Conservation (phyloP, 495 filamentous ascomycete genomes). For the Xylaria bambusicola region DNA sequence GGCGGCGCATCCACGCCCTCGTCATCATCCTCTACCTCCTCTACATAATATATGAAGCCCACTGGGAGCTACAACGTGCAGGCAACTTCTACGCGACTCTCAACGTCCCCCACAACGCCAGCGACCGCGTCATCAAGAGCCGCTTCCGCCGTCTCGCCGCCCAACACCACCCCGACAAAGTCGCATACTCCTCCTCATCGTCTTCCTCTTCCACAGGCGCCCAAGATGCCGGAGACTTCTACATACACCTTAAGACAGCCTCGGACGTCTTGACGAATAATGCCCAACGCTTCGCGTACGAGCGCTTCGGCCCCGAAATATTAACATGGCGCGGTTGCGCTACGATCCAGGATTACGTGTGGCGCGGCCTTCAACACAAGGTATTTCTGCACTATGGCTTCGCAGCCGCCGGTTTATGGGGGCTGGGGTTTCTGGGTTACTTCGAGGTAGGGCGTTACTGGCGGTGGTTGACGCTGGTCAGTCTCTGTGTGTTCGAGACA, state of each 20-base stretch:
- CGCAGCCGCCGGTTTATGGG: constrained; percentile 62
- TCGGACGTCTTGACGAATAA: constrained; percentile 82
- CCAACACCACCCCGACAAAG: constrained; percentile 88
- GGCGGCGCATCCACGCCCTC: constrained; percentile 76
- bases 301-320: constrained; percentile 84
- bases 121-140: constrained; percentile 78
- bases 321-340: constrained; percentile 65
- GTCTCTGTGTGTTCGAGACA: constrained; percentile 72
- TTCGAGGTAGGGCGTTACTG: constrained; percentile 84
- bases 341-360: constrained; percentile 74
- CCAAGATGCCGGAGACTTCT: constrained; percentile 61
- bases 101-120: constrained; percentile 63
- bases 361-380: constrained; percentile 58
- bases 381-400: constrained; percentile 66
- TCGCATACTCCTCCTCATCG: constrained; percentile 28
- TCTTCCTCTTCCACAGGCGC: constrained; percentile 8
- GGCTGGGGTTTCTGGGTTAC: constrained; percentile 75
- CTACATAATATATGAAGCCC: constrained; percentile 93
- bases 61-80: constrained; percentile 69
- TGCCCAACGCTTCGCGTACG: constrained; percentile 84
- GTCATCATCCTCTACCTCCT: constrained; percentile 82
- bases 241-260: constrained; percentile 78
- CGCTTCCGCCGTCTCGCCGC: constrained; percentile 83
- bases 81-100: constrained; percentile 80
- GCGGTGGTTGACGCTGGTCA: constrained; percentile 77